Evolutionary conservation across 83 land plant species (phyloP).

Genomic region (Thuja plicata): DNA sequence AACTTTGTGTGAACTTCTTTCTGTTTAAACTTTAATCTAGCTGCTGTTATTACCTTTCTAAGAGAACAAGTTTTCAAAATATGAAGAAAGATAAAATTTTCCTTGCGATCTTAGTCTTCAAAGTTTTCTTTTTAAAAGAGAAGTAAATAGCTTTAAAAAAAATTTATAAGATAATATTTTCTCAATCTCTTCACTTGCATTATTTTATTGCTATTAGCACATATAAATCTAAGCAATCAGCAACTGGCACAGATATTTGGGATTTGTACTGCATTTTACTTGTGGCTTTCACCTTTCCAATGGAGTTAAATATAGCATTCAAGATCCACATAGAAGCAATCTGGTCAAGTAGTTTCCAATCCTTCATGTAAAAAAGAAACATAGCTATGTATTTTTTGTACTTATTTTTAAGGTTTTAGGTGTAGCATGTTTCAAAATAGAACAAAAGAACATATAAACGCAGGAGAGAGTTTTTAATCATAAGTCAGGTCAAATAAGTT

Average conservation of each 20-base stretch:
- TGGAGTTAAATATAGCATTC: not conserved
- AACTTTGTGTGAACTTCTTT: not conserved
- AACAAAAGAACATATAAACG: not conserved
- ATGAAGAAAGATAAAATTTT: not conserved
- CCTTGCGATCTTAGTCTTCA: not conserved
- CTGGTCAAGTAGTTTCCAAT: not conserved
- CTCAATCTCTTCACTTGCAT: not conserved
- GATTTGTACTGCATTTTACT: too few relatives aligned
- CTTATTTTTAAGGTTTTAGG: not conserved
- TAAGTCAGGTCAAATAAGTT: not conserved
- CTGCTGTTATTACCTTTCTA: not conserved
- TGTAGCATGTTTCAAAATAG: conserved; percentile 5
- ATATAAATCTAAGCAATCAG: not conserved
- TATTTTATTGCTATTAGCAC: not conserved
- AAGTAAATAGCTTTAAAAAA: not conserved
- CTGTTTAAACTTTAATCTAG: not conserved
- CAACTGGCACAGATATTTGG: not conserved
- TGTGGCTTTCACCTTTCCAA: not conserved
- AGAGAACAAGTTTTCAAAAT: not conserved
- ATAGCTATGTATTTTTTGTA: not conserved
- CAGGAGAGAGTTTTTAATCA: not conserved
- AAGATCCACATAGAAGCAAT: not conserved
- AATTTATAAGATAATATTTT: not conserved
- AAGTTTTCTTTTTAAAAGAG: not conserved
- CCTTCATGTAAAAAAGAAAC: not conserved